Percentiles rank a stretch among this genome's conserved stretches.
Evolutionary conservation across 257 asterid species (phyloP).

Genomic region (Verbascum thapsus): DNA sequence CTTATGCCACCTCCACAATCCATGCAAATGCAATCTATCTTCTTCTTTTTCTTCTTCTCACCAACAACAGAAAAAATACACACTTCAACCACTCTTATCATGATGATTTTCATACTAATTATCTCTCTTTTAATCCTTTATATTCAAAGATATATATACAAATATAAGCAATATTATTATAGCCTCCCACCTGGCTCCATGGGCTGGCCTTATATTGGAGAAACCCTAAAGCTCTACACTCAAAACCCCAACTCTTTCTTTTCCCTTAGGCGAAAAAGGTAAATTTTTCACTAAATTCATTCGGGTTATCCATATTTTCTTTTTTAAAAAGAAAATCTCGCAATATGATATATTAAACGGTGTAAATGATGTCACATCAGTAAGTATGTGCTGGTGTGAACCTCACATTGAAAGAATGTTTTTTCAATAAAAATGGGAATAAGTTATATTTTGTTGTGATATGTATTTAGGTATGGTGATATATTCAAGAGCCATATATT

Average conservation of each 20-base stretch:
- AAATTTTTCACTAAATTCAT: neutral
- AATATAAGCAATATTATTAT: neutral
- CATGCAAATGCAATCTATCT: conserved; percentile 37
- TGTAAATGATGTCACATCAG: too few species aligned
- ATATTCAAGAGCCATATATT: conserved; percentile 70
- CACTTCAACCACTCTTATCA: neutral
- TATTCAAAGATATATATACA: conserved; percentile 7
- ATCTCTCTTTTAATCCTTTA: neutral
- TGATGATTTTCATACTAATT: neutral
- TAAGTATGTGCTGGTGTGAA: too few species aligned
- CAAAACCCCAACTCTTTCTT: conserved; percentile 68
- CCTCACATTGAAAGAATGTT: too few species aligned
- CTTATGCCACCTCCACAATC: conserved; percentile 35
- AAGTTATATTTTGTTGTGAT: neutral
- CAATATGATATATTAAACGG: too few species aligned
- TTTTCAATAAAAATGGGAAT: too few species aligned
- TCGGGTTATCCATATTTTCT: too few species aligned
- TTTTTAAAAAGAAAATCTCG: too few species aligned
- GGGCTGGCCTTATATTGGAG: conserved; percentile 83
- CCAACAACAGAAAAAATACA: neutral
- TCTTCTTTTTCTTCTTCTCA: neutral
- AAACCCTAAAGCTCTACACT: conserved; percentile 63
- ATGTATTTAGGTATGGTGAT: conserved; percentile 51
- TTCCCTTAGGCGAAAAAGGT: conserved; percentile 52
- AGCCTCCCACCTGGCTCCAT: conserved; percentile 73